Base-by-base conservation (phyloP, 768 basidiomycete species). In the Psilocybe azurescens region DNA sequence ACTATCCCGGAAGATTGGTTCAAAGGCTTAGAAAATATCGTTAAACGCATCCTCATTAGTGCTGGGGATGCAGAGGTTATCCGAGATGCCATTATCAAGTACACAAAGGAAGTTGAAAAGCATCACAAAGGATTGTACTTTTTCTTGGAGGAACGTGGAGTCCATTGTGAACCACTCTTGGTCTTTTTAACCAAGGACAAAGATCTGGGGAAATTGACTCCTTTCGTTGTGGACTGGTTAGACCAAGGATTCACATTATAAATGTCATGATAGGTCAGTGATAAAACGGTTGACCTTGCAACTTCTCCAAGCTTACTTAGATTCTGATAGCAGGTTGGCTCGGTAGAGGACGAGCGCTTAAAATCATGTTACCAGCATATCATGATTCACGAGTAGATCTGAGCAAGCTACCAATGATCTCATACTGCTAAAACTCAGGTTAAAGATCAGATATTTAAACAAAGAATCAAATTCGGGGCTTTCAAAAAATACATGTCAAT, bases 1-100 rank as follows among this genome's bases (percentile, higher is more conserved):
- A 59, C 62, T 36, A 73, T 71, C 7, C 70, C 73, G 2, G 58
- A 64, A 2, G 56, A 55, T 6, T 77, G 76, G 76, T 72, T 73
- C 52, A 51, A 59, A 3, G 71, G 69, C 1, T 33, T 73, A 11
- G 71, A 73, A 30, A 58, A 51, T 3, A 44, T 72, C 16, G 71
- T 75, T 3, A 66, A 67, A 16, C 63, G 67, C 30, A 56, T 75
- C 6, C 46, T 77, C 5, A 64, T 77, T 30, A 73, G 71, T 8
- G 65, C 64, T 3, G 74, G 75, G 9, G 65, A 56, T 0, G 52
- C 53, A 1, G 74, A 77, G 58, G 47, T 67, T 33, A 60, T 74
- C 52, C 54, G 59, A 14, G 74, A 74, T 33, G 69, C 72, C 10
- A 68, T 72, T 13, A 41, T 63, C 41, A 47, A 62, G 20, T 67